Evolutionary conservation across 2,329 filamentous ascomycete genomes (phyloP), one percentile per base, ranked within the genome.

Genomic region (Colletotrichum destructivum): DNA sequence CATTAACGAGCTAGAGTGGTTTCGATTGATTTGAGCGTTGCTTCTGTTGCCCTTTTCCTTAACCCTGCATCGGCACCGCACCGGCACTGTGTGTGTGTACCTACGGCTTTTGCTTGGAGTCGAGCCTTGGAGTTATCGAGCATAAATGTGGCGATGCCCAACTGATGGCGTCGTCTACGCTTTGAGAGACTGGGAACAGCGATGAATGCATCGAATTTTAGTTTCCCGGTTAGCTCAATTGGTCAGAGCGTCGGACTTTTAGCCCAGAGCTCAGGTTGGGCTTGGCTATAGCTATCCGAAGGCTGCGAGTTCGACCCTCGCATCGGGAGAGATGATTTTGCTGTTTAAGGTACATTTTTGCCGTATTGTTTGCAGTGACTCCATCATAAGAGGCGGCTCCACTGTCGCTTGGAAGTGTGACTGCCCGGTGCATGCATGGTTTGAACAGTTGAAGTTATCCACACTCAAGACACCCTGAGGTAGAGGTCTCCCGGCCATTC

Each of bases 241-340:
- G 63, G 38, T 35, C 35, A 35, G 54, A 59, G 56, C 56, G 56
- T 56, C 54, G 54, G 54, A 56, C 54, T 56, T 56, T 56, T 56
- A 56, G 18, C 18, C 12, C 2, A 6, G 1, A 38, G 54, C 16
- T 21, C 6, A 1, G 1, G 0, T 9, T 6, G 31, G 8, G 31
- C 31, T 7, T 16, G 5, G 31, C 54, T 56, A 21, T 0, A 6
- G 11, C 5, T 2, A 62, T 62, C 31, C 31, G 47, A 38, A 51
- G 44, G 44, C n/a, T 49, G 46, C 59, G 44, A 62, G 35, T 40
- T 62, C 31, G 46, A 51, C 44, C 59, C 44, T 62, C 8, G 47
- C 44, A 51, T 62, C 44, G 44, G 26, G 47, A 49, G 54, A 3
- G 16, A 13, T 40, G 5, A 2, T 56, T 56, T 56, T 56, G 52